phyloP scores from a whole-genome alignment of 1,139 yeast genomes.

The Zygoascus meyerae region DNA sequence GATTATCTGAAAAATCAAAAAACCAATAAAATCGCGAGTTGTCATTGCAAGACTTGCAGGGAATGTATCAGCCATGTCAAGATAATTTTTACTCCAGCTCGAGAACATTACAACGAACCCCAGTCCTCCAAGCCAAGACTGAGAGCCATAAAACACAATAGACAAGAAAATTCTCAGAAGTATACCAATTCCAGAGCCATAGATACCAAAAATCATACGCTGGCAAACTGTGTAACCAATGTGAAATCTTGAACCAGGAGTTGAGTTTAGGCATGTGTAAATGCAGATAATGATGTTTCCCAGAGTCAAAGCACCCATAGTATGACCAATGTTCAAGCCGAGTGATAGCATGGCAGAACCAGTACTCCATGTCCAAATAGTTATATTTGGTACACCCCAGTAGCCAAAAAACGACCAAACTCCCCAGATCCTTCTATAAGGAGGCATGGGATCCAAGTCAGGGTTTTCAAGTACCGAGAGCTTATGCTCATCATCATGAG shows the following conservation, averaged over 20 bases:
- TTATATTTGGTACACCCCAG: conserved; percentile 23
- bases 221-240: conserved; percentile 30
- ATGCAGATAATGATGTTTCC: conserved; percentile 22
- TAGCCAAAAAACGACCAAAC: conserved; percentile 19
- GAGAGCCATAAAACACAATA: conserved; percentile 32
- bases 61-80: conserved; percentile 30
- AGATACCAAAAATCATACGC: conserved; percentile 30
- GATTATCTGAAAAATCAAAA: conserved; percentile 29
- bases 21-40: conserved; percentile 31
- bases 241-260: conserved; percentile 30
- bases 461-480: conserved; percentile 11
- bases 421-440: conserved; percentile 26
- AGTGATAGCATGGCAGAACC: conserved; percentile 27
- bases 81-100: conserved; percentile 26
- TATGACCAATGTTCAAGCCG: conserved; percentile 21
- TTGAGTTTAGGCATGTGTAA: conserved; percentile 24
- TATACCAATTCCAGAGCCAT: conserved; percentile 28
- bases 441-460: conserved; percentile 28
- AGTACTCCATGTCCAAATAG: conserved; percentile 26
- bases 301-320: conserved; percentile 15
- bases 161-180: conserved; percentile 26
- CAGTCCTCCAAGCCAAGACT: conserved; percentile 30
- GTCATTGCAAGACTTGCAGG: conserved; percentile 31
- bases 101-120: conserved; percentile 28
- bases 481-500: conserved; percentile 13